phyloP scores from a whole-genome alignment of 495 filamentous ascomycete species.

The Xylaria flabelliformis region DNA sequence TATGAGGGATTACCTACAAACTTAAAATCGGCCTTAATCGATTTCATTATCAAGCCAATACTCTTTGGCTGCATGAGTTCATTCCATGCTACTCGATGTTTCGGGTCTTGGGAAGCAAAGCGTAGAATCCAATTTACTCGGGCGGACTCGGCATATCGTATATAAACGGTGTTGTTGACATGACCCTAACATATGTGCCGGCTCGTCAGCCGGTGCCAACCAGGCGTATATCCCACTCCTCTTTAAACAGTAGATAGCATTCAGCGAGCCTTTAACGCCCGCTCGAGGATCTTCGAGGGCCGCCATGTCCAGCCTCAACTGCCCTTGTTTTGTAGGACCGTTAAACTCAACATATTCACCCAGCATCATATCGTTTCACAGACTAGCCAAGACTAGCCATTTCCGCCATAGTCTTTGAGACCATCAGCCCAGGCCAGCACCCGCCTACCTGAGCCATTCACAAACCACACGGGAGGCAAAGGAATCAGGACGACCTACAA shows the following conservation, averaged over 20 bases:
- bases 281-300: not conserved
- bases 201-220: slow-evolving; percentile 1
- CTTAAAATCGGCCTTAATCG: slow-evolving; percentile 87
- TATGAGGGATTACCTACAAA: slow-evolving; percentile 67
- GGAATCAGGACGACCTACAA: slow-evolving; percentile 47
- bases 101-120: slow-evolving; percentile 72
- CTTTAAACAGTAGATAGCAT: too few species aligned
- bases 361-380: not conserved
- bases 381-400: not conserved
- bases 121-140: slow-evolving; percentile 84
- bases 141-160: slow-evolving; percentile 83
- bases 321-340: not conserved
- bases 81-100: slow-evolving; percentile 69
- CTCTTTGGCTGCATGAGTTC: slow-evolving; percentile 70
- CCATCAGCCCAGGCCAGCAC: not conserved
- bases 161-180: slow-evolving; percentile 88
- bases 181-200: slow-evolving; percentile 60
- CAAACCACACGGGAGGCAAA: slow-evolving; percentile 24
- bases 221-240: not conserved
- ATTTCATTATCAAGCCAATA: slow-evolving; percentile 78
- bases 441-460: slow-evolving; percentile 67
- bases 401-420: not conserved
- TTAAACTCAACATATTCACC: not conserved
- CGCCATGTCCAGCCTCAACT: not conserved
- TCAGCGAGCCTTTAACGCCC: not conserved